Conservation (phyloP, 2,329 filamentous ascomycete genomes). For the Dactylellina parvicollis region DNA sequence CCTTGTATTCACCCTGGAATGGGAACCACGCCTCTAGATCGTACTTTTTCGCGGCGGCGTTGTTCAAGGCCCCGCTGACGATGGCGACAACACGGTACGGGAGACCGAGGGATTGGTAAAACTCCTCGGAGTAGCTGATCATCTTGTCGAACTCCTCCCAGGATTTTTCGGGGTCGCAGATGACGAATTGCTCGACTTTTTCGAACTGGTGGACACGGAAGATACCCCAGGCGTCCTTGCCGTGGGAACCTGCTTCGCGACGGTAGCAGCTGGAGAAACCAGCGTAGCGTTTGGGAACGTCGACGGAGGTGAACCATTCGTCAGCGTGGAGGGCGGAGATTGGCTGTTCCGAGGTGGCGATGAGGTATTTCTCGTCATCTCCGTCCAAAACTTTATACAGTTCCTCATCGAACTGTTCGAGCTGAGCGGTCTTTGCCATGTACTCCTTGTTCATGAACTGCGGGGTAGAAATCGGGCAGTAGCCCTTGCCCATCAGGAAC, state of each 20-base stretch:
- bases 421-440: slow-evolving; percentile 98
- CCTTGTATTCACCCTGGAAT: slow-evolving; percentile 97
- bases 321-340: slow-evolving; percentile 91
- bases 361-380: slow-evolving; percentile 85
- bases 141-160: slow-evolving; percentile 95
- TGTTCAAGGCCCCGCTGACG: slow-evolving; percentile 94
- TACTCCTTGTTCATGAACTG: slow-evolving; percentile 94
- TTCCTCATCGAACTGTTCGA: slow-evolving; percentile 97
- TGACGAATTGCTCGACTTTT: slow-evolving; percentile 84
- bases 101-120: slow-evolving; percentile 87
- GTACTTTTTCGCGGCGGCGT: slow-evolving; percentile 88
- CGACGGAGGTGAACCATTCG: slow-evolving; percentile 86
- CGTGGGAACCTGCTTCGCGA: slow-evolving; percentile 91
- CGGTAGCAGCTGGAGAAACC: slow-evolving; percentile 96
- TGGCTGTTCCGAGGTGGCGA: slow-evolving; percentile 91
- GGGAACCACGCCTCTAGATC: slow-evolving; percentile 97
- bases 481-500: slow-evolving; percentile 80
- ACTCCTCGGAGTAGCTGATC: slow-evolving; percentile 90
- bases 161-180: slow-evolving; percentile 85
- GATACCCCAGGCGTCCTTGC: slow-evolving; percentile 95
- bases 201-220: slow-evolving; percentile 99
- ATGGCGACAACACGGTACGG: slow-evolving; percentile 94
- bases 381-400: slow-evolving; percentile 95
- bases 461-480: slow-evolving; percentile 83
- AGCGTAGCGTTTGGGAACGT: slow-evolving; percentile 88